phyloP scores from a whole-genome alignment of 805 yeast species.

The Schizosaccharomyces osmophilus region DNA sequence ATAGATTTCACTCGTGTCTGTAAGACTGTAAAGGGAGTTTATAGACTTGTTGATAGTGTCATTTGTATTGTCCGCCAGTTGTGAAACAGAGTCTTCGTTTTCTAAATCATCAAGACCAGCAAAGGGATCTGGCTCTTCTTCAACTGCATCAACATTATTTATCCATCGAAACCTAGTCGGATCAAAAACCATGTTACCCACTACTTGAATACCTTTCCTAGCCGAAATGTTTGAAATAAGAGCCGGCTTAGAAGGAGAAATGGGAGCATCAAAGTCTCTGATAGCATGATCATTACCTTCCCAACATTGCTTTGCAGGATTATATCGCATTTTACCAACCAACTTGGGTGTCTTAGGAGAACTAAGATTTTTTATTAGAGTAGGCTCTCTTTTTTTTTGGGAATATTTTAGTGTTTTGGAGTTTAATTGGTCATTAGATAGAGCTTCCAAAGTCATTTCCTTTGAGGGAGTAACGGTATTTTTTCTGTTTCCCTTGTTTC shows the following conservation, averaged over 20 bases:
- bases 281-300: neutral
- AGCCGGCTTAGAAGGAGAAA: neutral
- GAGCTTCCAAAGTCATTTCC: neutral
- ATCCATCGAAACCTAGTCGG: neutral
- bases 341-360: neutral
- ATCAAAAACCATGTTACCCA: conserved; percentile 1
- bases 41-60: neutral
- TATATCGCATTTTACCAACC: conserved; percentile 1
- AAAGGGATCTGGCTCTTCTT: neutral
- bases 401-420: neutral
- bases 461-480: neutral
- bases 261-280: neutral
- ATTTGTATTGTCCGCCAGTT: neutral
- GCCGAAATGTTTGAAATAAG: neutral
- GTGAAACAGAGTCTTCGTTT: neutral
- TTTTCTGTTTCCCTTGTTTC: neutral
- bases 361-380: neutral
- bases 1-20: neutral
- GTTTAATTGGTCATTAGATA: neutral
- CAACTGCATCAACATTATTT: neutral
- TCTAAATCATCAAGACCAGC: neutral
- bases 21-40: neutral
- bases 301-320: neutral
- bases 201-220: neutral
- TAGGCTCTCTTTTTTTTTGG: neutral